These are phyloP conservation scores for Nyctanthes arbortristis DNA, from an alignment of 257 asterid species.

Conservation along the genomic window DNA sequence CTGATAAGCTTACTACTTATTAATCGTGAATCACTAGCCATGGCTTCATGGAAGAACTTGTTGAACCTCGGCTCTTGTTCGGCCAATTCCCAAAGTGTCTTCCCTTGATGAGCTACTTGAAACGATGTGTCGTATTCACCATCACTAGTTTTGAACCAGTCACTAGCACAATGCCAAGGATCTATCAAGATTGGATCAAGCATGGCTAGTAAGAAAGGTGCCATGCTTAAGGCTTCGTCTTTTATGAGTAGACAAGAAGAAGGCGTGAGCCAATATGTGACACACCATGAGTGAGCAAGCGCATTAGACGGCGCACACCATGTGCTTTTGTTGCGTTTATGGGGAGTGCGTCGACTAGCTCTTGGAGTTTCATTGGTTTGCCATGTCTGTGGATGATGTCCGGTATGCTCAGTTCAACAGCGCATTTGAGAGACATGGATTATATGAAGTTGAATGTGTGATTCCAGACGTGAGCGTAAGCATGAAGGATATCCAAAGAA, in stretches of 20 bases:
- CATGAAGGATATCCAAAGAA: no score
- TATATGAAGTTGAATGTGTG: constrained; percentile 2
- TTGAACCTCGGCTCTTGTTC: neutral
- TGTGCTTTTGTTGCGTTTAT: neutral
- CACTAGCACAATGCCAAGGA: neutral
- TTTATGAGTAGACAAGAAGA: constrained; percentile 17
- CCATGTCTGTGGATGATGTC: constrained; percentile 18
- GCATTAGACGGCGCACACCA: constrained; percentile 18
- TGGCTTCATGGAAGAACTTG: constrained; percentile 4
- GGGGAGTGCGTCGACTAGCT: constrained; percentile 22
- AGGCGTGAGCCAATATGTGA: constrained; percentile 1
- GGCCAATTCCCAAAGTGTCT: neutral
- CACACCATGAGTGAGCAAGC: constrained; percentile 1
- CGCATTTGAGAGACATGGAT: constrained; percentile 25
- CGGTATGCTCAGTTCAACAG: constrained; percentile 17
- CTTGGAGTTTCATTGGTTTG: constrained; percentile 18
- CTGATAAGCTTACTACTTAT: neutral
- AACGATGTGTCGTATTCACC: constrained; percentile 8
- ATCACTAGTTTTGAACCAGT: constrained; percentile 21
- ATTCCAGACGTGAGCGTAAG: no score
- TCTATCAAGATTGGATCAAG: neutral
- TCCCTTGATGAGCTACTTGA: constrained; percentile 1
- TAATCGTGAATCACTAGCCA: constrained; percentile 19
- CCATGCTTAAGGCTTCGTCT: constrained; percentile 8
- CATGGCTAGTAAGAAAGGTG: neutral